Evolutionary conservation across 1,139 yeast species (phyloP).

Genomic region (Magnusiomyces fungicola): DNA sequence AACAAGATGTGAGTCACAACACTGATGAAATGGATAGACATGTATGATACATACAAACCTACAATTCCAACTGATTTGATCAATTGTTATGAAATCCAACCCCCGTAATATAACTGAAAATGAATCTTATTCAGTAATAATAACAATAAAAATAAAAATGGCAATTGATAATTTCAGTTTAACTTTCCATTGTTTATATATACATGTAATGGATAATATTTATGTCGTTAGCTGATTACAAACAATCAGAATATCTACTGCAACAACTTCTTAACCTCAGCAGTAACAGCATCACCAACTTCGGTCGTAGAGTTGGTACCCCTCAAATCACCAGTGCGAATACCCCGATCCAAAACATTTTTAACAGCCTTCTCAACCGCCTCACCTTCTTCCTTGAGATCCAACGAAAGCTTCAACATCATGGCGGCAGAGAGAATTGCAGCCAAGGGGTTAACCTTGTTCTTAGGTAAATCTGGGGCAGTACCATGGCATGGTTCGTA

Average conservation of each 20-base stretch:
- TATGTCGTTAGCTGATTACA: no score
- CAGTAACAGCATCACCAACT: slow-evolving; percentile 89
- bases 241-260: slow-evolving; percentile 10
- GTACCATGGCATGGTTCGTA: slow-evolving; percentile 99
- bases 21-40: no score
- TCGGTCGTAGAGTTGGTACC: slow-evolving; percentile 75
- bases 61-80: no score
- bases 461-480: slow-evolving; percentile 85
- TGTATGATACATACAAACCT: no score
- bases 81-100: no score
- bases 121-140: no score
- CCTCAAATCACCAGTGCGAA: slow-evolving; percentile 86
- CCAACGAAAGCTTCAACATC: slow-evolving; percentile 90
- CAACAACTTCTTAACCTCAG: slow-evolving; percentile 57
- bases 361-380: slow-evolving; percentile 87
- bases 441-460: slow-evolving; percentile 91
- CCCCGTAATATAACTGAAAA: no score
- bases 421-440: slow-evolving; percentile 92
- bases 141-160: no score
- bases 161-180: no score
- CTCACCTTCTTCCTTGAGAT: slow-evolving; percentile 74
- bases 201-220: no score
- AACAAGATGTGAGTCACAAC: no score
- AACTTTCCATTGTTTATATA: no score
- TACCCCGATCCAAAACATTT: slow-evolving; percentile 68